Evolutionary conservation across 305 asterid genomes (phyloP), one percentile per base, ranked within the genome.

Genomic region (Stenogyne calaminthoides): DNA sequence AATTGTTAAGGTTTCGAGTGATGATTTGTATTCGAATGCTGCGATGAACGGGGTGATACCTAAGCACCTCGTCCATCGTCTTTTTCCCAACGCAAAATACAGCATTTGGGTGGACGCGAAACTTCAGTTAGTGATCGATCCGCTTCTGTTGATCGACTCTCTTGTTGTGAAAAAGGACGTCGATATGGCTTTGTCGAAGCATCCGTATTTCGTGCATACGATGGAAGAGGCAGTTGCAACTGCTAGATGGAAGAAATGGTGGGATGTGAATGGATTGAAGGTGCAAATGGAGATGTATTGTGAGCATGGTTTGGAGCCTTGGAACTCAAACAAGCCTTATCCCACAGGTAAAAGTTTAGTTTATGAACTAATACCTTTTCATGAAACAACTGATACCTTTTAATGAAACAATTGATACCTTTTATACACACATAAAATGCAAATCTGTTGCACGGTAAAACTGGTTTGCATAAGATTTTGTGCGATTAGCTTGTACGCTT

Each of bases 171-270:
- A 78, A 42, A 82, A 82, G 66, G 42, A 62, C 22, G 89, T 83
- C 4, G 97, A 93, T 67, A 80, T 91, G 92, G 97, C 97, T 4
- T 57, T 93, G 16, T 88, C 98, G 1, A 88, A 74, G 76, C 98
- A 93, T 69, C 97, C 97, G 0, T 64, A 76, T 66, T 93, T 83
- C 71, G 51, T 83, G 19, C 90, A 93, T 57, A 84, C 97, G 0
- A 78, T 89, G 85, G 98, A 89, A 69, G 98, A 93, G 71, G 97
- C 97, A 0, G 73, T 81, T 82, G 96, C 97, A 2, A 93, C 97
- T 19, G 92, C 92, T 3, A 83, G 98, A 58, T 91, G 98, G 98
- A 91, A 82, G 76, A 93, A 93, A 70, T 93, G 97, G 98, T 82
- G 88, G 90, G 89, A 89, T 66, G 87, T 91, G 5, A 77, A 91